Evolutionary conservation across 148 eudicot genomes (phyloP).

Genomic region (Diospyros kaki): DNA sequence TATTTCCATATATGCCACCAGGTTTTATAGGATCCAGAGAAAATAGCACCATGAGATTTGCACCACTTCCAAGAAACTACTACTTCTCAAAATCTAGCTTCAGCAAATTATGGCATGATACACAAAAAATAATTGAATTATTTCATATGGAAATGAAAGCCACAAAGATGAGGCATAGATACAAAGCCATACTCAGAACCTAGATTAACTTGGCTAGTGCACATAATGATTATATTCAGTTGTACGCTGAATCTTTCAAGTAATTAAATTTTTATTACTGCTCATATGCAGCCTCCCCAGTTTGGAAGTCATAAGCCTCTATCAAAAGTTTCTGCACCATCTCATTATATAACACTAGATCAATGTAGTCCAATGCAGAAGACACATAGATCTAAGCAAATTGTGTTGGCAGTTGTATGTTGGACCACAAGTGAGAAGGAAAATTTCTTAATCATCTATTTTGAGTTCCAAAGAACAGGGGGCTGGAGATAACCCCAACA

Average conservation of each 20-base stretch:
- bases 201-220: too few species aligned
- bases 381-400: too few species aligned
- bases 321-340: too few species aligned
- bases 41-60: not conserved
- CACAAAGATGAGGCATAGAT: not conserved
- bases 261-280: too few species aligned
- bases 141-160: not conserved
- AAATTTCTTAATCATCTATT: not conserved
- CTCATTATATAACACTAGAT: too few species aligned
- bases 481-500: not conserved
- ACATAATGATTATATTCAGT: too few species aligned
- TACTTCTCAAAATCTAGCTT: not conserved
- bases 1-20: not conserved
- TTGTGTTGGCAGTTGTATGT: too few species aligned
- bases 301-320: too few species aligned
- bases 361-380: too few species aligned
- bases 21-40: not conserved
- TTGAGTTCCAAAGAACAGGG: not conserved
- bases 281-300: too few species aligned
- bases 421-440: not conserved
- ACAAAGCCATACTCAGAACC: too few species aligned
- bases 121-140: not conserved
- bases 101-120: not conserved
- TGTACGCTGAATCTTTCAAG: too few species aligned
- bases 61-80: not conserved